These are phyloP conservation scores for Mortierella sp. DNA, from an alignment of 371 early-diverging fungal genomes.

Conservation along the genomic window DNA sequence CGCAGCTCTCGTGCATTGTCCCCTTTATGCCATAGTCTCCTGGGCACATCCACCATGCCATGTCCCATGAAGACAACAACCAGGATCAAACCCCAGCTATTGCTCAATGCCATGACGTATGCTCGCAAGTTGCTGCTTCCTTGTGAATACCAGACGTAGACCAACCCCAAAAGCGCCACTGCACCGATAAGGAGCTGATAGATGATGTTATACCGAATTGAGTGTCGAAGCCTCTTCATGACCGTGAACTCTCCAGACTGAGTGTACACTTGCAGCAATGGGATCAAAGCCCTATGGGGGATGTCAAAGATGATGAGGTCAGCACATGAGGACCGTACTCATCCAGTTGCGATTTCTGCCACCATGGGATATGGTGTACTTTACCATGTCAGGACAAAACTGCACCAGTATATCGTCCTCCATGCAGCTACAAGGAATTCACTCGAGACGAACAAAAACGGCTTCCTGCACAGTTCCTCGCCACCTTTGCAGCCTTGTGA, in stretches of 20 bases:
- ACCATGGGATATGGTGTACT: neutral
- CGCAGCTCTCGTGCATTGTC: slow-evolving; percentile 68
- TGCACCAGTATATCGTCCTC: slow-evolving; percentile 91
- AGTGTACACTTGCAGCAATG: slow-evolving; percentile 86
- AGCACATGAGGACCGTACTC: neutral
- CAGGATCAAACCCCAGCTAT: slow-evolving; percentile 92
- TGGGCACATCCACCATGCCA: slow-evolving; percentile 91
- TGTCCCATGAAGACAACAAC: slow-evolving; percentile 91
- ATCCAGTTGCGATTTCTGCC: no score
- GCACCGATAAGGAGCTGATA: slow-evolving; percentile 80
- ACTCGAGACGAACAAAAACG: slow-evolving; percentile 78
- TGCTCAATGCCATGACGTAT: slow-evolving; percentile 91
- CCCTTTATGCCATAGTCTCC: slow-evolving; percentile 83
- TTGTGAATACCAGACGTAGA: slow-evolving; percentile 77
- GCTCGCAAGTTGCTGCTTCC: slow-evolving; percentile 64
- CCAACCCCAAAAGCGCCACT: slow-evolving; percentile 63
- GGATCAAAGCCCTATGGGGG: slow-evolving; percentile 77
- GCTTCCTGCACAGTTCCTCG: slow-evolving; percentile 75
- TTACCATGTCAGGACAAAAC: slow-evolving; percentile 89
- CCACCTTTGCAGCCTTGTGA: slow-evolving; percentile 67
- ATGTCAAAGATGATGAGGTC: no score
- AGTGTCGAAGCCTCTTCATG: slow-evolving; percentile 68
- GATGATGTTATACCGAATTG: slow-evolving; percentile 81
- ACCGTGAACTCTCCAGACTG: slow-evolving; percentile 87
- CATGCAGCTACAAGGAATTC: slow-evolving; percentile 82